Evolutionary conservation across 2,329 filamentous ascomycete species (phyloP).

Genomic region (Aspergillus sp.): DNA sequence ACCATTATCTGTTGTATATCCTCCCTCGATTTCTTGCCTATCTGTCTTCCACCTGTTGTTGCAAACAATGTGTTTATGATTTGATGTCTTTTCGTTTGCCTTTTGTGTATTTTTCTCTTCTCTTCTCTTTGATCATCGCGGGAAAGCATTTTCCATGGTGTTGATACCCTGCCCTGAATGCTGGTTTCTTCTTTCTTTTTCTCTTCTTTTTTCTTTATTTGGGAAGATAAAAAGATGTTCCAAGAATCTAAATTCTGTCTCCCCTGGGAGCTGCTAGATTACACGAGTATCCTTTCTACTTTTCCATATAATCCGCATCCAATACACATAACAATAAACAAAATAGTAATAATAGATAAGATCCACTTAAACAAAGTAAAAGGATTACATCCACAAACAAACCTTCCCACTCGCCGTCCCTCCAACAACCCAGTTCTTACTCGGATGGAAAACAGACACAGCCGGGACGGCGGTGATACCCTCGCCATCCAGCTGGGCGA

Average conservation of each 20-base stretch:
- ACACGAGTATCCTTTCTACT: too few species aligned
- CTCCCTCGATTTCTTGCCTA: constrained; percentile 7
- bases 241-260: too few species aligned
- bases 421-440: constrained; percentile 82
- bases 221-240: constrained; percentile 5
- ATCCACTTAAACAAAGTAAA: too few species aligned
- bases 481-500: constrained; percentile 82
- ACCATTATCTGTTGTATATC: constrained; percentile 20
- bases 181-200: constrained; percentile 16
- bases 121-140: constrained; percentile 6
- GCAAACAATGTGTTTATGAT: constrained; percentile 26
- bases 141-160: constrained; percentile 36
- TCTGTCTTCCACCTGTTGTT: too few species aligned
- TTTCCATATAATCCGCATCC: too few species aligned
- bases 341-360: too few species aligned
- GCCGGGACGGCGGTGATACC: constrained; percentile 92
- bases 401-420: constrained; percentile 89
- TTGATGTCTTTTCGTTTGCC: constrained; percentile 20
- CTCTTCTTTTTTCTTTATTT: constrained; percentile 4
- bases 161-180: constrained; percentile 36
- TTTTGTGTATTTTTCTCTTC: constrained; percentile 6
- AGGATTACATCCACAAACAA: constrained; percentile 71
- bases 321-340: too few species aligned
- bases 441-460: constrained; percentile 83
- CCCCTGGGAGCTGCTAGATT: too few species aligned